Evolutionary conservation across 2,329 filamentous ascomycete genomes (phyloP).

Genomic region (Penicillium sp.): DNA sequence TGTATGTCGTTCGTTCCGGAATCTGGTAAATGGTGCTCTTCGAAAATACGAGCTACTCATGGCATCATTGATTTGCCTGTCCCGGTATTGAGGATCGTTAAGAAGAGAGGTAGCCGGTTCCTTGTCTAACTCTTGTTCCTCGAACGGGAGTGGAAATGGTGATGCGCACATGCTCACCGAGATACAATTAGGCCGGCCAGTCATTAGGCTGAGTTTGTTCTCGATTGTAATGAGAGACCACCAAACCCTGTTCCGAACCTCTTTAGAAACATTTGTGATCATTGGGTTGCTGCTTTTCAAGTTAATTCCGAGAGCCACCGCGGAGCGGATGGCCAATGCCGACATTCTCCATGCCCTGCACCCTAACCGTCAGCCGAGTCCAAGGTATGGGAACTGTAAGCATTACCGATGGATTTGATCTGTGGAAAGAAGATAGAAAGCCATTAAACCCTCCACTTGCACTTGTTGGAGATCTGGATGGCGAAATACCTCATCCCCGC

Average conservation of each 20-base stretch:
- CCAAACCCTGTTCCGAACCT: constrained; percentile 41
- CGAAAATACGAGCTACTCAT: not conserved
- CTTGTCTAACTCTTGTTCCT: not conserved
- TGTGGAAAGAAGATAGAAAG: constrained; percentile 36
- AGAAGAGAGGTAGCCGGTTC: not conserved
- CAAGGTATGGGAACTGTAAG: not conserved
- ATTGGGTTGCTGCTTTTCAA: constrained; percentile 29
- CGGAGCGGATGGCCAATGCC: constrained; percentile 37
- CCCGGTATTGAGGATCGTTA: not conserved
- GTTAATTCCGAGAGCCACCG: constrained; percentile 39
- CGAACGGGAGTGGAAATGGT: not conserved
- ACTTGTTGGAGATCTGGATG: constrained; percentile 42
- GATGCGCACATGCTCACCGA: not conserved
- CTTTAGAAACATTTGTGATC: constrained; percentile 33
- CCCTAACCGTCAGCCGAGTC: not conserved
- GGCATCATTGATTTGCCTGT: not conserved
- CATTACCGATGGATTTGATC: constrained; percentile 40
- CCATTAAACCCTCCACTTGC: constrained; percentile 37
- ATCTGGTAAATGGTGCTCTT: not conserved
- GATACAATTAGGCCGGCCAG: not conserved
- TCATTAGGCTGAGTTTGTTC: not conserved
- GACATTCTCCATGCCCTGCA: constrained; percentile 35
- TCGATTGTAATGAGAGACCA: constrained; percentile 38
- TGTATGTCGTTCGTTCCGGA: not conserved
- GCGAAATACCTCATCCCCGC: constrained; percentile 29